phyloP scores from a whole-genome alignment of 139 green algal genomes.

The Micractinium sp. region DNA sequence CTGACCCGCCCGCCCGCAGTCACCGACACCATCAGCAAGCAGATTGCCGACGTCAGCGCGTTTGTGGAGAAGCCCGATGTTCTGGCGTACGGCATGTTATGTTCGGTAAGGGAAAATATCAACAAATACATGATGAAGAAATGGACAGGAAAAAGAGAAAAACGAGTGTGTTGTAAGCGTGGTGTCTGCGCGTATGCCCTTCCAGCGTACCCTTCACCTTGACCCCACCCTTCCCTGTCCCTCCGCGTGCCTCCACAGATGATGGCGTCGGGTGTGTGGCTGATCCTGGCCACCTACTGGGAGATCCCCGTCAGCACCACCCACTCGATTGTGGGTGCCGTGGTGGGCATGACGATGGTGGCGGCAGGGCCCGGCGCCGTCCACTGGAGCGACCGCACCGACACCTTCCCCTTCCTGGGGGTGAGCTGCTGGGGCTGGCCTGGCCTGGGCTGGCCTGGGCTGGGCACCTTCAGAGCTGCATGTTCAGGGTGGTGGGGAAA shows the following conservation, averaged over 20 bases:
- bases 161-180: too few relatives aligned
- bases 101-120: background rate
- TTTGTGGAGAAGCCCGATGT: conserved; percentile 17
- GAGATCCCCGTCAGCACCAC: conserved; percentile 60
- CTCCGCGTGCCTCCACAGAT: conserved; percentile 14
- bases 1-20: background rate
- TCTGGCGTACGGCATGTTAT: conserved; percentile 62
- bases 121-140: too few relatives aligned
- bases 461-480: background rate
- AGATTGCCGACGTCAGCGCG: conserved; percentile 3
- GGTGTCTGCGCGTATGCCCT: too few relatives aligned
- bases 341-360: conserved; percentile 49
- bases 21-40: conserved; percentile 5
- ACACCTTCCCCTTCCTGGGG: conserved; percentile 27
- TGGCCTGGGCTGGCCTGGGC: background rate
- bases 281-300: conserved; percentile 46
- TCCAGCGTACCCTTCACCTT: too few relatives aligned
- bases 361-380: conserved; percentile 32
- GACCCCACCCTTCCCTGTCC: too few relatives aligned
- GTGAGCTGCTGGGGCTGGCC: background rate
- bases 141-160: too few relatives aligned
- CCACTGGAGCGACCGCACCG: conserved; percentile 31
- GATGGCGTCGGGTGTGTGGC: conserved; percentile 54
- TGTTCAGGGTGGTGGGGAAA: too few relatives aligned
- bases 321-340: conserved; percentile 50